phyloP scores from a whole-genome alignment of 768 basidiomycete species.

The Pisolithus microcarpus region DNA sequence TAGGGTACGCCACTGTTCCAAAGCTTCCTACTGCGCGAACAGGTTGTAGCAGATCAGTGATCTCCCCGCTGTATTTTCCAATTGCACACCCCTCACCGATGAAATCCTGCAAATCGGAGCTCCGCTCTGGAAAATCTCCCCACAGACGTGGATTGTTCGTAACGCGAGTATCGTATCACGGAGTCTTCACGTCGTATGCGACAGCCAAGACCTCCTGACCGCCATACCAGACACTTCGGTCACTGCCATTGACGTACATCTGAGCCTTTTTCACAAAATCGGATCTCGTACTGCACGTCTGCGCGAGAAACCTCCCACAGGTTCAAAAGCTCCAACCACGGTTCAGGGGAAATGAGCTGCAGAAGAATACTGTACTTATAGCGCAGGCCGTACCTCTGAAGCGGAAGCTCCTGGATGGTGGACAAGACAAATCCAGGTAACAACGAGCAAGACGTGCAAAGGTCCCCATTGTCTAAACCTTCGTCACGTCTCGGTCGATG shows the following conservation, averaged over 20 bases:
- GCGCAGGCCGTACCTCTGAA: conserved; percentile 92
- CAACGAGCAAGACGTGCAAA: conserved; percentile 93
- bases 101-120: conserved; percentile 92
- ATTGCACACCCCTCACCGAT: conserved; percentile 50
- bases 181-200: conserved; percentile 93
- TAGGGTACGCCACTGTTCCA: conserved; percentile 88
- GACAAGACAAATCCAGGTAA: conserved; percentile 86
- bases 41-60: conserved; percentile 36
- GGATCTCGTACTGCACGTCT: conserved; percentile 77
- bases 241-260: conserved; percentile 48
- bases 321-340: conserved; percentile 84
- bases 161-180: conserved; percentile 70
- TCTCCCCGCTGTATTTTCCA: too few species aligned
- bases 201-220: conserved; percentile 92
- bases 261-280: conserved; percentile 85
- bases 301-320: conserved; percentile 84
- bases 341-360: conserved; percentile 85
- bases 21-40: conserved; percentile 48
- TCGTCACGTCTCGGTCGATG: conserved; percentile 66
- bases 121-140: conserved; percentile 83
- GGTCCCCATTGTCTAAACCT: conserved; percentile 89
- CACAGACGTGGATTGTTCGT: conserved; percentile 85
- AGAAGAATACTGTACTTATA: conserved; percentile 98
- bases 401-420: conserved; percentile 72
- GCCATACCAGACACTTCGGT: conserved; percentile 70